These are phyloP conservation scores for Boletus vinaceobasis DNA, from an alignment of 768 basidiomycete species.

Conservation along the genomic window DNA sequence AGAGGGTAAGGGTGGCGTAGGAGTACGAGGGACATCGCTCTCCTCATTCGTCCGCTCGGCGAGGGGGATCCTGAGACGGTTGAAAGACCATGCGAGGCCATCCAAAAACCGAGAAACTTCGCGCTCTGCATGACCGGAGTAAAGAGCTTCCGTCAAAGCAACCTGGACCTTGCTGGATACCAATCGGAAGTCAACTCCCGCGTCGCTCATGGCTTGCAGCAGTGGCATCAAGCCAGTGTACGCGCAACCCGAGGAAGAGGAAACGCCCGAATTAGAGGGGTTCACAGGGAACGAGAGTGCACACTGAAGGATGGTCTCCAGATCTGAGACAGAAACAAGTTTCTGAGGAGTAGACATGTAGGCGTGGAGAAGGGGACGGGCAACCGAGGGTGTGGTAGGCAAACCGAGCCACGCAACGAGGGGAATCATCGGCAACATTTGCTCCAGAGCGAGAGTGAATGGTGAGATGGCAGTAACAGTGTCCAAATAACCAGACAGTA, in stretches of 20 bases:
- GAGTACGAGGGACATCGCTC: constrained; percentile 1
- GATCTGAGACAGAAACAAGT: constrained; percentile 37
- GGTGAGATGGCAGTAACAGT: constrained; percentile 2
- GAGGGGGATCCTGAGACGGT: constrained; percentile 18
- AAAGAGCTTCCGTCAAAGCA: constrained; percentile 24
- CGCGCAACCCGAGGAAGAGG: constrained; percentile 22
- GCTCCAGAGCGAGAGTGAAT: neutral
- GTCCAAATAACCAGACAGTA: constrained; percentile 20
- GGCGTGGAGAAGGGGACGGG: constrained; percentile 41
- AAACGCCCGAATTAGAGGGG: constrained; percentile 1
- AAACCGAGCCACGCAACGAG: constrained; percentile 34
- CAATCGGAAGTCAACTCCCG: constrained; percentile 29
- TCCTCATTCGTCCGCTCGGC: constrained; percentile 13
- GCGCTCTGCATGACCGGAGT: constrained; percentile 12
- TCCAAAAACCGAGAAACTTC: constrained; percentile 26
- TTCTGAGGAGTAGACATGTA: constrained; percentile 40
- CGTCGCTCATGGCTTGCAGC: constrained; percentile 38
- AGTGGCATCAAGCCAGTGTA: constrained; percentile 43
- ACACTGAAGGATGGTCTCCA: constrained; percentile 42
- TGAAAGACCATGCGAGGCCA: constrained; percentile 16
- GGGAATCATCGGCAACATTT: constrained; percentile 21
- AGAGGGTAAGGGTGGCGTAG: constrained; percentile 11
- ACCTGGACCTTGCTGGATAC: constrained; percentile 20
- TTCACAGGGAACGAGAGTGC: constrained; percentile 32
- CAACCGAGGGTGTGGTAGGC: constrained; percentile 33